Percentiles rank a stretch among this genome's conserved stretches.
phyloP scores from a whole-genome alignment of 768 basidiomycete genomes.

The Tulasnella sp. region DNA sequence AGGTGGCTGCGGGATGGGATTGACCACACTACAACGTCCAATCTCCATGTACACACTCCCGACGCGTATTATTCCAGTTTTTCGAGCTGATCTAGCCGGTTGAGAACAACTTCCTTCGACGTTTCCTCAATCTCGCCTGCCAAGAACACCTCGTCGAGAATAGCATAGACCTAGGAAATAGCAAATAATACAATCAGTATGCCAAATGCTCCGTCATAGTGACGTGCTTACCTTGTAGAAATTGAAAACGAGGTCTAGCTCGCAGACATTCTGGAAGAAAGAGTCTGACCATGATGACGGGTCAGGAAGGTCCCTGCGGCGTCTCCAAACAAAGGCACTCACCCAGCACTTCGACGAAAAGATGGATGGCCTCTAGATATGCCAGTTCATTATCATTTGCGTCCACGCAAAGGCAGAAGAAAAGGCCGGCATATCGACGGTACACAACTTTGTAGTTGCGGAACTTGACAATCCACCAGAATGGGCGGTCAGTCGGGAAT shows the following conservation, averaged over 20 bases:
- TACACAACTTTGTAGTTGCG: conserved; percentile 98
- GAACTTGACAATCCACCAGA: conserved; percentile 55
- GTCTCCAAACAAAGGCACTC: conserved; percentile 35
- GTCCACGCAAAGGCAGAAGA: conserved; percentile 97
- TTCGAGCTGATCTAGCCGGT: conserved; percentile 86
- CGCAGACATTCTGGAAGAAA: conserved; percentile 99
- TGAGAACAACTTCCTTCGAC: conserved; percentile 90
- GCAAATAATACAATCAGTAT: neutral
- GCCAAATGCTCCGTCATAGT: neutral
- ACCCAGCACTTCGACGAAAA: conserved; percentile 98
- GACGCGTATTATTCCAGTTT: conserved; percentile 67
- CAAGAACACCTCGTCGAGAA: conserved; percentile 95
- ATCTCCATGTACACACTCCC: neutral
- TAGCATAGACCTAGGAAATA: conserved; percentile 81
- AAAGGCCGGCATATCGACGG: conserved; percentile 92
- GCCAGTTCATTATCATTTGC: conserved; percentile 98
- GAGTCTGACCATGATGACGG: conserved; percentile 56
- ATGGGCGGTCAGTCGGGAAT: conserved; percentile 20
- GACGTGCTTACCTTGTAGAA: conserved; percentile 77
- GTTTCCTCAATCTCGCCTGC: conserved; percentile 99
- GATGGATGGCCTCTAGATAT: conserved; percentile 94
- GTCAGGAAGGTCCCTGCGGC: conserved; percentile 8
- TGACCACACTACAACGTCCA: neutral
- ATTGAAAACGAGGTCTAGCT: conserved; percentile 96
- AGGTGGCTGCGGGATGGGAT: neutral